phyloP scores from a whole-genome alignment of 2,329 filamentous ascomycete species.

The Teratosphaeria nubilosa region DNA sequence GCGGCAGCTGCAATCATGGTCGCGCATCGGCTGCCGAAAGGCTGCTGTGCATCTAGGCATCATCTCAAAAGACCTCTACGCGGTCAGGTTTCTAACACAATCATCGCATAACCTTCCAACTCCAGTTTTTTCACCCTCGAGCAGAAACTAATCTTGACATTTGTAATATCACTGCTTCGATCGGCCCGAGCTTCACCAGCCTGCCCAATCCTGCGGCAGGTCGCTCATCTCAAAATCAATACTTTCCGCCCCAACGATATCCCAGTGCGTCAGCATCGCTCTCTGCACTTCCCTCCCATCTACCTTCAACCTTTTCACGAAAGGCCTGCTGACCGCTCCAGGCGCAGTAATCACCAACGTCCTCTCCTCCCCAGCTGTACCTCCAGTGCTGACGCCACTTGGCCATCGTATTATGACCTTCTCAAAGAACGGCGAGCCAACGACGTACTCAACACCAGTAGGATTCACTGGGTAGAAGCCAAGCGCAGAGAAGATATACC shows the following conservation, averaged over 20 bases:
- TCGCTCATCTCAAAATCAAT: constrained; percentile 40
- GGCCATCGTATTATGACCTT: constrained; percentile 32
- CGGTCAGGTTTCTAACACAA: too few species aligned
- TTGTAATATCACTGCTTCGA: too few species aligned
- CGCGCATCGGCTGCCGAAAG: too few species aligned
- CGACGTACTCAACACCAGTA: constrained; percentile 36
- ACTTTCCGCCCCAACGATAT: constrained; percentile 30
- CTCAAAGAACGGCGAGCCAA: constrained; percentile 40
- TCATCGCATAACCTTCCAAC: too few species aligned
- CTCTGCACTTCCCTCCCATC: constrained; percentile 28
- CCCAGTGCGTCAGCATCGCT: constrained; percentile 31
- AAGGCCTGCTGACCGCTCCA: constrained; percentile 32
- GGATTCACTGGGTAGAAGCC: constrained; percentile 41
- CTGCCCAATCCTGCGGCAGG: constrained; percentile 27
- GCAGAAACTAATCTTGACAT: too few species aligned
- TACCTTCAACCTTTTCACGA: constrained; percentile 32
- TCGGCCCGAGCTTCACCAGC: neutral
- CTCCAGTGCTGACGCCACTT: constrained; percentile 22
- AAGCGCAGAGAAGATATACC: constrained; percentile 39
- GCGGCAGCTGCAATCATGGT: too few species aligned
- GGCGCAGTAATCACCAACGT: constrained; percentile 32
- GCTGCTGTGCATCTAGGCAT: too few species aligned
- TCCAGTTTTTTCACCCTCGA: too few species aligned
- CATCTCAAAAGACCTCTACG: too few species aligned
- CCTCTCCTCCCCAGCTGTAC: constrained; percentile 14